phyloP scores from a whole-genome alignment of 2,329 filamentous ascomycete species.

The Botryotinia narcissicola region DNA sequence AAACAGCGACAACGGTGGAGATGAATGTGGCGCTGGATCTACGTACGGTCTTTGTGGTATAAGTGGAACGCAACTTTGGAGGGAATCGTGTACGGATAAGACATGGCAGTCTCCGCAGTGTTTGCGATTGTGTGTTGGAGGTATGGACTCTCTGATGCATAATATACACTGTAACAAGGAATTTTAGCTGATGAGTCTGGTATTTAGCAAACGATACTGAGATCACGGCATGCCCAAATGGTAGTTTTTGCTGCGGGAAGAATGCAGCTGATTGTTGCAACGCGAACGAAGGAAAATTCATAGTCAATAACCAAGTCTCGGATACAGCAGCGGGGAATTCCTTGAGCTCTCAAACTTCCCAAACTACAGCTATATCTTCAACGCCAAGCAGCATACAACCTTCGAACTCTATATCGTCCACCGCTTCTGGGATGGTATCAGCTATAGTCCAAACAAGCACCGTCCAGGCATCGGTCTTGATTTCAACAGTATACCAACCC shows the following conservation, averaged over 20 bases:
- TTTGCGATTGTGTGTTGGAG: conserved; percentile 15
- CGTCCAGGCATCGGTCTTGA: neutral
- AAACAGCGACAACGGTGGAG: neutral
- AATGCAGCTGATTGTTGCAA: conserved; percentile 13
- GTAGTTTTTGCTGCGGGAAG: conserved; percentile 18
- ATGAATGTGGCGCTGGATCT: conserved; percentile 17
- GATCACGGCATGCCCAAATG: conserved; percentile 14
- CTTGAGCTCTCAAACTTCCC: neutral
- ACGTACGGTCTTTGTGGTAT: conserved; percentile 19
- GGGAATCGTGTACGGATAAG: conserved; percentile 18
- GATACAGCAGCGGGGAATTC: neutral
- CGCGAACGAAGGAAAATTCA: conserved; percentile 5
- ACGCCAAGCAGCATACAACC: neutral
- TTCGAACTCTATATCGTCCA: neutral
- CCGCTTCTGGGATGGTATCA: neutral
- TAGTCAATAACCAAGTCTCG: conserved; percentile 18
- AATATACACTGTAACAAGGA: neutral
- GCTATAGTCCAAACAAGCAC: neutral
- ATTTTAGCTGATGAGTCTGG: neutral
- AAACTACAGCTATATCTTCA: neutral
- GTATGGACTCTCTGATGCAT: neutral
- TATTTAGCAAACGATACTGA: conserved; percentile 14
- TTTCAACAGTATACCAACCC: conserved; percentile 1
- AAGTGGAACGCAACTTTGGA: conserved; percentile 15
- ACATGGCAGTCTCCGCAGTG: conserved; percentile 19